phyloP scores from a whole-genome alignment of 345 rosid genomes.

The Lepidium africanum region DNA sequence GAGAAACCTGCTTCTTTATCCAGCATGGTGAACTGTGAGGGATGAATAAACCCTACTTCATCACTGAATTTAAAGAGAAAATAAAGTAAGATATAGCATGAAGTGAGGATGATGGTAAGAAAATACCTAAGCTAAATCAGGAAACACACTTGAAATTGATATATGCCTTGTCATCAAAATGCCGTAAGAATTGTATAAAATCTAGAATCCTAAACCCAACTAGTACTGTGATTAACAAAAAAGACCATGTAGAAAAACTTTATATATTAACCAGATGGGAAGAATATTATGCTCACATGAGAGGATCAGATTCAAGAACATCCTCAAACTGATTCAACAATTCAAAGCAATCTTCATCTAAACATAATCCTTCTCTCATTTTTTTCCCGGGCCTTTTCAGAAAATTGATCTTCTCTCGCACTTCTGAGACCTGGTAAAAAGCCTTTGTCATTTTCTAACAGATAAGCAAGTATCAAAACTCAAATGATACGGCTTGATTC shows the following conservation, averaged over 20 bases:
- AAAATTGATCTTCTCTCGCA: background rate
- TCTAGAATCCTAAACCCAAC: background rate
- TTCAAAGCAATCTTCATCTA: too few relatives aligned
- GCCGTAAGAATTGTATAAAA: background rate
- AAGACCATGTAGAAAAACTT: background rate
- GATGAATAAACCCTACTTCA: conserved; percentile 83
- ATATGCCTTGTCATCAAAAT: too few relatives aligned
- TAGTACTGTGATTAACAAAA: background rate
- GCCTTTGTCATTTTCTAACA: background rate
- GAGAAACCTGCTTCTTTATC: conserved; percentile 29
- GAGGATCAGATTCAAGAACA: too few relatives aligned
- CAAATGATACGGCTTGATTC: too few relatives aligned
- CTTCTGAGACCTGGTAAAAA: background rate
- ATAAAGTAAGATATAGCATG: background rate
- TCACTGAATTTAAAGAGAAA: conserved; percentile 48
- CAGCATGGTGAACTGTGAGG: conserved; percentile 63
- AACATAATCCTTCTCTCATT: conserved; percentile 30
- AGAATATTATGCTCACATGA: background rate
- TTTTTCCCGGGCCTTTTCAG: background rate
- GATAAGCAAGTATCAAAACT: background rate
- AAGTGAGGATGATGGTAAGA: too few relatives aligned
- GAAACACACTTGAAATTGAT: background rate
- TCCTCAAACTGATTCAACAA: too few relatives aligned
- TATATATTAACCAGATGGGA: background rate
- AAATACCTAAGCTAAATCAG: background rate